phyloP scores from a whole-genome alignment of 2,329 filamentous ascomycete species.

The Colletotrichum orbiculare region DNA sequence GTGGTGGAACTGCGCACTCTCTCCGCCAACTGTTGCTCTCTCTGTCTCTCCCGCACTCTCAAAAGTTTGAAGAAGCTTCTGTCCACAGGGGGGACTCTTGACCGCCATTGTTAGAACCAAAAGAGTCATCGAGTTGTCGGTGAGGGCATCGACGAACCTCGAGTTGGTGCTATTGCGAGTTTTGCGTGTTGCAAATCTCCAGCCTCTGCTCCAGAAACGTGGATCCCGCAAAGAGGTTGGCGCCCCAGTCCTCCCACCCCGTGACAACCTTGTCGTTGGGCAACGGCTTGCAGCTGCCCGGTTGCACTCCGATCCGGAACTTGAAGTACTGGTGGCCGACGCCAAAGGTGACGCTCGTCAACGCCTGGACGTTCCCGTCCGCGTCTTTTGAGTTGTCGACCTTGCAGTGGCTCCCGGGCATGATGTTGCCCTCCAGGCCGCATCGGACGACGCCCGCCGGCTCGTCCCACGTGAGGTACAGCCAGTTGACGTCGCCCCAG shows the following conservation, averaged over 20 bases:
- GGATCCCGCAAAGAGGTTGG: neutral
- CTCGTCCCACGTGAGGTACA: constrained; percentile 16
- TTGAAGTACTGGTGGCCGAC: neutral
- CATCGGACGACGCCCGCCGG: constrained; percentile 9
- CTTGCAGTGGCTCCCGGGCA: constrained; percentile 3
- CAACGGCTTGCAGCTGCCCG: constrained; percentile 5
- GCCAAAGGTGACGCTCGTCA: constrained; percentile 24
- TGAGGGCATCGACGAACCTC: no score
- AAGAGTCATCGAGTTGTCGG: no score
- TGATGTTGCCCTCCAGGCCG: constrained; percentile 2
- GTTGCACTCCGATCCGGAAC: constrained; percentile 24
- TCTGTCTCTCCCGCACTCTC: no score
- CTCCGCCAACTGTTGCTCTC: no score
- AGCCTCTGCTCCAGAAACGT: neutral
- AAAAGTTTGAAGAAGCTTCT: no score
- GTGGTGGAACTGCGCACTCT: no score
- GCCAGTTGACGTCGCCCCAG: constrained; percentile 1
- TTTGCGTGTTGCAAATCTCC: no score
- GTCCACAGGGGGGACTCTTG: no score
- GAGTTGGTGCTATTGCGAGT: no score
- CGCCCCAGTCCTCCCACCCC: constrained; percentile 26
- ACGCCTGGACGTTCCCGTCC: constrained; percentile 13
- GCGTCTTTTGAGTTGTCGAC: constrained; percentile 12
- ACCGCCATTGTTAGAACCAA: no score
- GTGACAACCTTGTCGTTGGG: constrained; percentile 12